Base-by-base conservation (phyloP, 306 rosid genomes). In the Vigna mungo region DNA sequence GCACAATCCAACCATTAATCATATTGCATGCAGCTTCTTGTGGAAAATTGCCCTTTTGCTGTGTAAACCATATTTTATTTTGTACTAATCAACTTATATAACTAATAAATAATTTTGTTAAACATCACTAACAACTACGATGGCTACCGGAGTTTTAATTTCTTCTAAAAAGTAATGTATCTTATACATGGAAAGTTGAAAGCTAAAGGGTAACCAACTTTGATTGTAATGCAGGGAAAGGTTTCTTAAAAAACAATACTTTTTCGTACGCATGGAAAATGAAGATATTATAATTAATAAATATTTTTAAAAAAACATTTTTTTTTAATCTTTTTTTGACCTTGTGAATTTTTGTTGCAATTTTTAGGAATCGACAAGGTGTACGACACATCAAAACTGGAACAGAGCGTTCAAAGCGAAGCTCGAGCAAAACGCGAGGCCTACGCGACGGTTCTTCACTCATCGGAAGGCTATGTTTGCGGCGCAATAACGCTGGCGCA, bases 401-500 rank as follows among this genome's bases (percentile, higher is more conserved):
- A 64, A 64, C 51, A 71, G 75, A 81, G 78, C 3, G 82, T 81
- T 2, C 54, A 72, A 70, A 87, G 76, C 51, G 77, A 15, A 36
- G 67, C 49, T 1, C 72, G 78, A 46, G 80, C 85, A 3, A 88
- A 85, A 76, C 90, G 90, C 63, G 96, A 95, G 74, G 99, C 99
- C 25, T 95, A 95, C 76, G 99, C 88, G 9, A 89, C 97, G 0
- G 91, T 95, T 3, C 88, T 95, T 34, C 99, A 95, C 77, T 92
- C 99, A 6, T 79, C 90, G 0, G 96, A 87, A 13, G 12, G 84
- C 41, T 95, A 95, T 70, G 97, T 92, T 4, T 95, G 99, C 14
- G 99, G 99, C 7, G 97, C 99, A 79, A 92, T 92, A 66, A 80
- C 90, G 1, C 68, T 95, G 0, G 99, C 99, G 0, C 96, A 88